Percentiles rank a stretch among this genome's conserved stretches.
Evolutionary conservation across 805 yeast species (phyloP).

Genomic region (Wickerhamiella cacticola): DNA sequence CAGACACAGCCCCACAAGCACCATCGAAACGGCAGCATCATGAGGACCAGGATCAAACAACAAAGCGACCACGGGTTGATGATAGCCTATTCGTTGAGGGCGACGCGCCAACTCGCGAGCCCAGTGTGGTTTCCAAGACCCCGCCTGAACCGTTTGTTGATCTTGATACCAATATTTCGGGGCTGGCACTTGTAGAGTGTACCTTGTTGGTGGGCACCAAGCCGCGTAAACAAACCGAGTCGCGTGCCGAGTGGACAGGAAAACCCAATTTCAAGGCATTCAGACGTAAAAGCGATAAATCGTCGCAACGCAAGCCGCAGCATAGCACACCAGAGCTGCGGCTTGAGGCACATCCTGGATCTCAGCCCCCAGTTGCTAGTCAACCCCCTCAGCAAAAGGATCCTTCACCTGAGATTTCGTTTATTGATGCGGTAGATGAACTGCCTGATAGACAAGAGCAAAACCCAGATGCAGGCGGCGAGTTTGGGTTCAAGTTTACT

Average conservation of each 20-base stretch:
- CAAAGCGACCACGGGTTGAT: neutral
- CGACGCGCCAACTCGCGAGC: neutral
- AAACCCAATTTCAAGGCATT: slow-evolving; percentile 21
- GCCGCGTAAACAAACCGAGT: neutral
- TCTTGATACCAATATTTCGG: neutral
- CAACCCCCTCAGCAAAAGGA: neutral
- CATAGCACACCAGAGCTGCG: neutral
- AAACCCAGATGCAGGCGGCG: slow-evolving; percentile 10
- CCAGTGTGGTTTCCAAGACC: neutral
- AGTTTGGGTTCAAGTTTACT: slow-evolving; percentile 21
- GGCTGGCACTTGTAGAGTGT: slow-evolving; percentile 3
- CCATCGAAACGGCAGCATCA: neutral
- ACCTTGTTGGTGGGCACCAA: neutral
- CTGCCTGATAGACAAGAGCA: neutral
- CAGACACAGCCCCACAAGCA: neutral
- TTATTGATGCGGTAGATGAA: neutral
- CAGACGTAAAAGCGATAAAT: slow-evolving; percentile 1
- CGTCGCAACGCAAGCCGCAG: neutral
- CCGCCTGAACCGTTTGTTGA: neutral
- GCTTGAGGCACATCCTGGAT: neutral
- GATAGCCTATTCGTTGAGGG: too few relatives aligned
- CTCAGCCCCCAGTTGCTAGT: neutral
- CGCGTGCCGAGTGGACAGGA: slow-evolving; percentile 1
- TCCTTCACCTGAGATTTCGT: neutral
- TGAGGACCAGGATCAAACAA: neutral